Evolutionary conservation across 192 early-diverging fungal genomes (phyloP), one percentile per base, ranked within the genome.

Genomic region (Phlyctochytrium arcticum): DNA sequence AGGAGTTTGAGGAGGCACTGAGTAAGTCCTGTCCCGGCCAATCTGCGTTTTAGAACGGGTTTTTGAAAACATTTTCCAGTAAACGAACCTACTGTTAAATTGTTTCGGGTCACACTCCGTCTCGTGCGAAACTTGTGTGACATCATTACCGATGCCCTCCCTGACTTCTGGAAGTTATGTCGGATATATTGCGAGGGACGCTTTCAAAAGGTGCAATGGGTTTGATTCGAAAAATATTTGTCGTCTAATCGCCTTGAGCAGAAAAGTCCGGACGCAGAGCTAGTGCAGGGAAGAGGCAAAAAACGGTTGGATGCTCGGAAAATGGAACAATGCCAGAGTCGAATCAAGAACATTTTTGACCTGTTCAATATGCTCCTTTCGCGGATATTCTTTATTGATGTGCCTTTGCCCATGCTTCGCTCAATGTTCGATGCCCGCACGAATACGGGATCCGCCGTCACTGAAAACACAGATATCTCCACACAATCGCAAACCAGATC

Each of bases 161-260:
- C 93, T 4, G 91, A 93, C 59, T 98, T 98, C 78, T 96, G 95
- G 92, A 87, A 90, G 71, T 71, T 96, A 2, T 89, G 91, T 49
- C 85, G 86, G 54, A 83, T 91, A 4, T 98, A 84, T 65, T 89
- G 90, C 67, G 95, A 96, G 55, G 89, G 92, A 33, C 86, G 88
- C 62, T 88, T 92, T 54, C 75, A 81, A 50, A 88, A 76, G 74
- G 74, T 75, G 17, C 30, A 30, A 39, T 15, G 37, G 0, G 39
- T 12, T 53, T 53, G 50, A 53, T 27, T 15, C 24, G 50, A 26
- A 24, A 17, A 53, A 53, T 1, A 24, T n/a, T n/a, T n/a, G n/a
- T n/a, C n/a, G n/a, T n/a, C n/a, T n/a, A n/a, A n/a, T n/a, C n/a
- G n/a, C n/a, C n/a, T 24, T 53, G 12, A 27, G 50, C 12, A 12